Conservation (phyloP, 2,329 filamentous ascomycete genomes). For the Xylaria sp. region DNA sequence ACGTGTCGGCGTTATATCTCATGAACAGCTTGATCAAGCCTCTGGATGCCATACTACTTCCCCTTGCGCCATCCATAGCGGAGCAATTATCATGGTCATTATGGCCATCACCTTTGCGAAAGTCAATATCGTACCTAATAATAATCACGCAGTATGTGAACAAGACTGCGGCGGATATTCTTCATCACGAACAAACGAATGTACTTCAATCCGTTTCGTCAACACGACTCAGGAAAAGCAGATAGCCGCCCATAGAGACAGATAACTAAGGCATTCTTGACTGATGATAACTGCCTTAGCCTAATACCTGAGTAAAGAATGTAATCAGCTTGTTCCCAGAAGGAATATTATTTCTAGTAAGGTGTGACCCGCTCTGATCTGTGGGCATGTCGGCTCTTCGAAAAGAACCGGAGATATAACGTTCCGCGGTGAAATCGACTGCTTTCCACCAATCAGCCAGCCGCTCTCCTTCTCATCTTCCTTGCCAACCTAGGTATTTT, state of each 20-base stretch:
- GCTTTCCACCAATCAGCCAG: slow-evolving; percentile 28
- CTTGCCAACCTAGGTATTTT: neutral
- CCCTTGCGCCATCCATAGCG: neutral
- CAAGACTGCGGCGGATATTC: neutral
- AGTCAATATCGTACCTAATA: neutral
- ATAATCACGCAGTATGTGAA: neutral
- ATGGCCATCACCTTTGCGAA: neutral
- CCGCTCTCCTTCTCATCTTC: neutral
- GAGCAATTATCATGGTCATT: too few species aligned
- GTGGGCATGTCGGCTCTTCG: neutral
- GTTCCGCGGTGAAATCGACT: neutral
- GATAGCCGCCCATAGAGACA: neutral
- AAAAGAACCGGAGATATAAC: slow-evolving; percentile 5
- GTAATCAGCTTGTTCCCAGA: neutral
- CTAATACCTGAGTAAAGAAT: neutral
- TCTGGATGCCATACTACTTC: neutral
- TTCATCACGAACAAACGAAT: neutral
- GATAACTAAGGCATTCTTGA: neutral
- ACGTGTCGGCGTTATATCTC: neutral
- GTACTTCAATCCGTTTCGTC: neutral
- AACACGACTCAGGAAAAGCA: neutral
- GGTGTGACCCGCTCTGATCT: neutral
- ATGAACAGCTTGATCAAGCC: slow-evolving; percentile 3
- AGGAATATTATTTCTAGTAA: neutral
- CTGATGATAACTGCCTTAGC: neutral